These are phyloP conservation scores for Elaeagnus macrophylla DNA, from an alignment of 306 rosid genomes.

Conservation along the genomic window DNA sequence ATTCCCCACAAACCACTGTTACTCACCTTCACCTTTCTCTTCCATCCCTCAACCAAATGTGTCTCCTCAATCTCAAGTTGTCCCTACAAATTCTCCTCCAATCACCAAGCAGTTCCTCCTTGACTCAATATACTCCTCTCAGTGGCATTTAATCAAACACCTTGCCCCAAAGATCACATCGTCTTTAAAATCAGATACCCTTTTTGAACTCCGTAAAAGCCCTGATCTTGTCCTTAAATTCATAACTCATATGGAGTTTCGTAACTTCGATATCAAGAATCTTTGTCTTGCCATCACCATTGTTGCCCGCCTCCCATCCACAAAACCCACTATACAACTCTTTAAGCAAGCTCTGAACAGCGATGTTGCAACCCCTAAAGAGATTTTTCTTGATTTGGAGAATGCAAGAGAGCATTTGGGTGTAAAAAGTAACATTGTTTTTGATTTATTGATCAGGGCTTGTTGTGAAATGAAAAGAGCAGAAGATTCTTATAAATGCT, in stretches of 20 bases:
- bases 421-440: slow-evolving; percentile 21
- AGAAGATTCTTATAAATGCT: slow-evolving; percentile 51
- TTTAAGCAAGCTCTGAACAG: slow-evolving; percentile 29
- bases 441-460: slow-evolving; percentile 41
- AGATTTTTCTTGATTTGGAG: slow-evolving; percentile 32
- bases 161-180: slow-evolving; percentile 35
- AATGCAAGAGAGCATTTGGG: slow-evolving; percentile 28
- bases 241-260: slow-evolving; percentile 31
- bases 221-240: slow-evolving; percentile 42
- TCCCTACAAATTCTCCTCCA: slow-evolving; percentile 7
- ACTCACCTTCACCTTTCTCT: slow-evolving; percentile 12
- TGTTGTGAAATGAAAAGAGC: slow-evolving; percentile 51
- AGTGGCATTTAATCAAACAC: slow-evolving; percentile 81
- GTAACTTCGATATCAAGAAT: slow-evolving; percentile 27
- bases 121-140: slow-evolving; percentile 43
- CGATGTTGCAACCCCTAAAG: slow-evolving; percentile 12
- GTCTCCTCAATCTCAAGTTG: slow-evolving; percentile 16
- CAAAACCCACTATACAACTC: slow-evolving; percentile 35
- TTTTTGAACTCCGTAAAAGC: slow-evolving; percentile 32
- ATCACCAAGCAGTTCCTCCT: slow-evolving; percentile 31
- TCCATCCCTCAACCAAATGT: slow-evolving; percentile 15
- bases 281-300: slow-evolving; percentile 51
- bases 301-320: slow-evolving; percentile 48
- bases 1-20: slow-evolving; percentile 6
- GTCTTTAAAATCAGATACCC: slow-evolving; percentile 38